A percentile compares a stretch with the other conserved stretches of the same genome.
phyloP scores from a whole-genome alignment of 768 basidiomycete species.

The Pisolithus sp. region DNA sequence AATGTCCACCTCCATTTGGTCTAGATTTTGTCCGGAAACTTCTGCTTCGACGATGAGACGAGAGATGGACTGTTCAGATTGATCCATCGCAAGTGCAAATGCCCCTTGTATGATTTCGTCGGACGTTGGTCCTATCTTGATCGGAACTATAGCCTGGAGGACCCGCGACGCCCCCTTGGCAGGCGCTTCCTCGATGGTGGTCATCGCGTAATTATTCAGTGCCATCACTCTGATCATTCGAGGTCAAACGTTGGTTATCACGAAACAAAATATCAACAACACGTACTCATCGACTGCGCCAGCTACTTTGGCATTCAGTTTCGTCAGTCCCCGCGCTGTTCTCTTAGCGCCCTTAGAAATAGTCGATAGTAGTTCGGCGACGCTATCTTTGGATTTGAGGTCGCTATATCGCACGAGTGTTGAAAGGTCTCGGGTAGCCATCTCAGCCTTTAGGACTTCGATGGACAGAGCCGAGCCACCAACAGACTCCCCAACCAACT shows the following conservation, averaged over 20 bases:
- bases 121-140: slow-evolving; percentile 28
- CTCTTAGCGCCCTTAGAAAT: slow-evolving; percentile 60
- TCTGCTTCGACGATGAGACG: slow-evolving; percentile 67
- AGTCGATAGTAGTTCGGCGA: slow-evolving; percentile 44
- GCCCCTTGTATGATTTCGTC: slow-evolving; percentile 44
- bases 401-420: slow-evolving; percentile 59
- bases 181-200: slow-evolving; percentile 40
- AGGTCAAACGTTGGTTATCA: slow-evolving; percentile 1
- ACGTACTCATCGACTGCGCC: slow-evolving; percentile 70
- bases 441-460: slow-evolving; percentile 69
- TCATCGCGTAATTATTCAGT: slow-evolving; percentile 64
- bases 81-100: slow-evolving; percentile 59
- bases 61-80: slow-evolving; percentile 44
- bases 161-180: slow-evolving; percentile 22
- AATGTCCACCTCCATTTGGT: slow-evolving; percentile 58
- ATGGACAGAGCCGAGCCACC: slow-evolving; percentile 56
- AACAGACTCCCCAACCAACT: slow-evolving; percentile 52
- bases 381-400: slow-evolving; percentile 49
- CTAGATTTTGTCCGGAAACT: slow-evolving; percentile 45
- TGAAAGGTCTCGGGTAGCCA: slow-evolving; percentile 66
- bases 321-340: slow-evolving; percentile 54
- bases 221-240: slow-evolving; percentile 54
- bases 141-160: slow-evolving; percentile 35
- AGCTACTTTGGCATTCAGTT: slow-evolving; percentile 57
- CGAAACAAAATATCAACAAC: not conserved